Base-by-base conservation (phyloP, 208 protist species). In the Crithidia bombi region DNA sequence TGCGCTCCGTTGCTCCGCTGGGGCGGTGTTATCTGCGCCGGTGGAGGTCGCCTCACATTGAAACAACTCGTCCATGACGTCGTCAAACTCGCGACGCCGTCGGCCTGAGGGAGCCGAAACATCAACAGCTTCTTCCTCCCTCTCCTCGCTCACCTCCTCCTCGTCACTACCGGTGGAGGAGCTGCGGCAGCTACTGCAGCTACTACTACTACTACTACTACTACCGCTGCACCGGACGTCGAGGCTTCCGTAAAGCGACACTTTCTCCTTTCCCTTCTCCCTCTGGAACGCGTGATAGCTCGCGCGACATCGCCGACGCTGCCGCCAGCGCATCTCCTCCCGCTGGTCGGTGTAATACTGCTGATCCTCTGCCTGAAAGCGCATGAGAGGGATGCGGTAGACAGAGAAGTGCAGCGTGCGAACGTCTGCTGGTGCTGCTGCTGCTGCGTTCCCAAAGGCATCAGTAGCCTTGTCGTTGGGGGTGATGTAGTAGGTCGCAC, bases 361-460 rank as follows among this genome's bases (percentile, higher is more conserved):
- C 64, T 93, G 84, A 61, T 93, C 81, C 3, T 87, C 82, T 15
- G 73, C 50, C 21, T 17, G 23, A 64, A 90, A 90, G 43, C 67
- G 79, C 28, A 28, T 82, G 32, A 90, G 75, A 17, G 87, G 81
- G 32, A 93, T 69, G 33, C 85, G 83, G 44, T 89, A 93, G 52
- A 86, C 82, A n/a, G 79, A 79, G 58, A 93, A 89, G 62, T 82
- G 74, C 23, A 91, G 36, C 28, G 73, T 75, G 21, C 79, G 74
- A 15, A 72, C 69, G n/a, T 66, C 78, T 21, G 69, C 49, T 2
- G 33, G 21, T 39, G 51, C n/a, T 54, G 35, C 25, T 17, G 46
- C 19, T 4, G 57, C 38, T 23, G 50, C 3, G 32, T 36, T 35
- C 5, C 10, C 25, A 1, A 6, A 30, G 12, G 10, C 14, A 21